Percentiles rank a stretch among this genome's conserved stretches.
Evolutionary conservation across 257 asterid genomes (phyloP).

Genomic region (Solanum paucissectum): DNA sequence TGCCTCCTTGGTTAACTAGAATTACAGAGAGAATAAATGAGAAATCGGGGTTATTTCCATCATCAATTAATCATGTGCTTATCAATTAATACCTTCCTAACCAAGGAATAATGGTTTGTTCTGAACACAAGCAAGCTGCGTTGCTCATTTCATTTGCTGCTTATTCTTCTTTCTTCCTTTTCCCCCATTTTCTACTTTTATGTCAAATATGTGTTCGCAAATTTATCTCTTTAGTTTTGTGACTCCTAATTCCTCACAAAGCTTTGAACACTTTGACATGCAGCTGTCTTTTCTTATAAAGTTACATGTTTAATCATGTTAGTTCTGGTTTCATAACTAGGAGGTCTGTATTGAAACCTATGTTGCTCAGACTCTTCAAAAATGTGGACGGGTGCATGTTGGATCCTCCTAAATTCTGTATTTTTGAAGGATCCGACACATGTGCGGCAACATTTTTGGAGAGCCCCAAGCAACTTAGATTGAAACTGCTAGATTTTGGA

Average conservation of each 20-base stretch:
- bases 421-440: neutral
- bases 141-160: neutral
- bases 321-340: neutral
- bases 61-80: constrained; percentile 85
- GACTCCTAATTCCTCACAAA: neutral
- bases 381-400: rapidly evolving
- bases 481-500: neutral
- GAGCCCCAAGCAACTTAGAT: neutral
- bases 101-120: constrained; percentile 90
- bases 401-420: neutral
- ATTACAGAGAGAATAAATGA: constrained; percentile 50
- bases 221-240: neutral
- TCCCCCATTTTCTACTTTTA: neutral
- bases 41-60: constrained; percentile 57
- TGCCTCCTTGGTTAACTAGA: constrained; percentile 73
- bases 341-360: neutral
- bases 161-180: neutral
- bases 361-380: neutral
- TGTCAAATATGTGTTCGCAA: neutral
- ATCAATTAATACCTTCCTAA: constrained; percentile 80
- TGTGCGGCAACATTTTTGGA: neutral
- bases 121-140: neutral
- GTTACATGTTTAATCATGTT: neutral
- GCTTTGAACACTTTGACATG: neutral
- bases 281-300: neutral